phyloP scores from a whole-genome alignment of 2,329 filamentous ascomycete species.

The Phialophora verrucosa region DNA sequence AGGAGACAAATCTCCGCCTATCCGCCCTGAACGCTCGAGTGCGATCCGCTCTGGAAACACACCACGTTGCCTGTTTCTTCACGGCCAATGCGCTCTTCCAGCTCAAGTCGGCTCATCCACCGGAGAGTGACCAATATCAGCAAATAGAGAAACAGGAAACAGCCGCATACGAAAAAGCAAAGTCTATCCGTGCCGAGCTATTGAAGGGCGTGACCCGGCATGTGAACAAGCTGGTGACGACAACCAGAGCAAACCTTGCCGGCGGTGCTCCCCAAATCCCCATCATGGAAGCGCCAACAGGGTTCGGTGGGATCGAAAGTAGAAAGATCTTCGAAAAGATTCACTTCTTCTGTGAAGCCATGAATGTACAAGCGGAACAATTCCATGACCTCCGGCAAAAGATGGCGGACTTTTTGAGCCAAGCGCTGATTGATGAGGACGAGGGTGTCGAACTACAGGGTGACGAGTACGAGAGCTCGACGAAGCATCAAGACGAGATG shows the following conservation, averaged over 20 bases:
- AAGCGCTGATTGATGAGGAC: conserved; percentile 83
- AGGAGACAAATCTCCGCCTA: conserved; percentile 54
- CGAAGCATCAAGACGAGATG: conserved; percentile 84
- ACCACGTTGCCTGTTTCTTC: conserved; percentile 85
- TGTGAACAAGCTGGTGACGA: conserved; percentile 68
- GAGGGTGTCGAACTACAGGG: conserved; percentile 76
- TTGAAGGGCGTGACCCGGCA: conserved; percentile 64
- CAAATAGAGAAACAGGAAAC: conserved; percentile 72
- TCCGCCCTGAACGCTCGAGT: conserved; percentile 68
- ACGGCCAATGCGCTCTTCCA: conserved; percentile 83
- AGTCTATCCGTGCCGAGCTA: conserved; percentile 76
- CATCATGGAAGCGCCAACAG: conserved; percentile 60
- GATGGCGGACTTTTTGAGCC: conserved; percentile 72
- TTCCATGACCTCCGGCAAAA: conserved; percentile 77
- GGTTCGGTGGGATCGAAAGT: conserved; percentile 72
- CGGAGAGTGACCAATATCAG: conserved; percentile 56
- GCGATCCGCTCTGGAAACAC: conserved; percentile 74
- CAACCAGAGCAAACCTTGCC: conserved; percentile 59
- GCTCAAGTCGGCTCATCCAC: conserved; percentile 72
- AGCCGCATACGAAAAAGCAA: conserved; percentile 77
- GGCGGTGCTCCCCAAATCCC: conserved; percentile 69
- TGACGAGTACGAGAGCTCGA: conserved; percentile 87
- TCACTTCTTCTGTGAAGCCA: conserved; percentile 65
- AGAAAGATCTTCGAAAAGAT: conserved; percentile 69
- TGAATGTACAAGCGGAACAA: conserved; percentile 74